Conservation (phyloP, 164 flowering plant genomes). For the Amborella trichopoda region DNA sequence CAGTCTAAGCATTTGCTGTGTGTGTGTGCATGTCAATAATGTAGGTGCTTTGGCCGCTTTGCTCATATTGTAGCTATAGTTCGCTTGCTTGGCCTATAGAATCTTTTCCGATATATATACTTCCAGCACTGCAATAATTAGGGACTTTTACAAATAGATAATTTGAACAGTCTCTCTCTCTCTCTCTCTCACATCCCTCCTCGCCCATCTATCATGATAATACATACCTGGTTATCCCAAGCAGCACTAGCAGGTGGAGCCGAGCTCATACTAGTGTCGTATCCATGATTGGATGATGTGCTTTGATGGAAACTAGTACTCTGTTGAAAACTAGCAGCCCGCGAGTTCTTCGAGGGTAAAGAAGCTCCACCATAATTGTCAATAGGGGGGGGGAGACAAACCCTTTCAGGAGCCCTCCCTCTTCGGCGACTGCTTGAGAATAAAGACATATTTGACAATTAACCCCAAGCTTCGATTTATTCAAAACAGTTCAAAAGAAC, state of each 20-base stretch:
- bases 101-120: no score
- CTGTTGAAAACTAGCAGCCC: constrained; percentile 24
- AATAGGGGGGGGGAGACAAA: constrained; percentile 67
- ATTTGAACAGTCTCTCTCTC: no score
- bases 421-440: constrained; percentile 23
- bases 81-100: no score
- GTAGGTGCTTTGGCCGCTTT: no score
- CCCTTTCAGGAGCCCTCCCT: constrained; percentile 34
- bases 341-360: constrained; percentile 27
- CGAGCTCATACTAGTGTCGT: constrained; percentile 15
- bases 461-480: no score
- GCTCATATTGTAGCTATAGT: no score
- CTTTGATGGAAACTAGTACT: constrained; percentile 10
- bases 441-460: neutral
- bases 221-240: constrained; percentile 11
- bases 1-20: no score
- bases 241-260: constrained; percentile 46
- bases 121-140: no score
- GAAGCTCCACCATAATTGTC: constrained; percentile 17
- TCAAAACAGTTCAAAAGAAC: neutral
- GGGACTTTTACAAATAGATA: no score
- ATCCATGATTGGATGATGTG: constrained; percentile 17
- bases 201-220: no score
- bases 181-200: no score
- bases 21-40: no score